Evolutionary conservation across 495 filamentous ascomycete species (phyloP), one percentile per base, ranked within the genome.

Genomic region (Neurospora sp.): DNA sequence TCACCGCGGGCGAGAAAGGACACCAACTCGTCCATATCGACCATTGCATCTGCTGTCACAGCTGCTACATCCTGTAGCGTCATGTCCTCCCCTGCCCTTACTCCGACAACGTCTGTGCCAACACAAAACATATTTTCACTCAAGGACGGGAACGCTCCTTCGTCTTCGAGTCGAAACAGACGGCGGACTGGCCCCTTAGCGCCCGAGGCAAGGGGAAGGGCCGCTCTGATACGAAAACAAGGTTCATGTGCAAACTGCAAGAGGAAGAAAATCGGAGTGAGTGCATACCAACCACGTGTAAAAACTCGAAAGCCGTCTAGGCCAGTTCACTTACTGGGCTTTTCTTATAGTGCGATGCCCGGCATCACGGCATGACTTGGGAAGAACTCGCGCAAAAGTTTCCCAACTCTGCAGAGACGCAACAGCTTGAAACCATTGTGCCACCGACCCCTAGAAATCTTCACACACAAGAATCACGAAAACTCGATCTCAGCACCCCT

Each of bases 311-410:
- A 61, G 53, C 53, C 53, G 27, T 61, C 53, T 27, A 27, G 53
- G 53, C 27, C 35, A 75, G 41, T 68, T 69, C 42, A 72, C 76
- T 75, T 53, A 72, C 71, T 65, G n/a, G 37, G 8, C 22, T 20
- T n/a, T 27, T n/a, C 41, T 18, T 70, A 9, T 70, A 86, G 85
- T 86, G 85, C 73, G 83, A 86, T 75, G 84, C 85, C 1, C 82
- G 82, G 69, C 85, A 86, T 75, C 83, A 85, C 73, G 82, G 81
- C 75, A 85, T 85, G 83, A 83, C 84, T 1, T 86, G 84, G 83
- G 85, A 86, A 75, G 83, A 85, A 40, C 82, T 83, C 31, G 78
- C 81, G 39, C 78, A 78, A 72, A 86, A 84, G 74, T 85, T 82
- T 79, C 53, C 80, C 84, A 14, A 72, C 75, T 68, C 77, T 82